Evolutionary conservation across 2,329 filamentous ascomycete species (phyloP), one percentile per base, ranked within the genome.

Genomic region (Apiospora rasikravindrae): DNA sequence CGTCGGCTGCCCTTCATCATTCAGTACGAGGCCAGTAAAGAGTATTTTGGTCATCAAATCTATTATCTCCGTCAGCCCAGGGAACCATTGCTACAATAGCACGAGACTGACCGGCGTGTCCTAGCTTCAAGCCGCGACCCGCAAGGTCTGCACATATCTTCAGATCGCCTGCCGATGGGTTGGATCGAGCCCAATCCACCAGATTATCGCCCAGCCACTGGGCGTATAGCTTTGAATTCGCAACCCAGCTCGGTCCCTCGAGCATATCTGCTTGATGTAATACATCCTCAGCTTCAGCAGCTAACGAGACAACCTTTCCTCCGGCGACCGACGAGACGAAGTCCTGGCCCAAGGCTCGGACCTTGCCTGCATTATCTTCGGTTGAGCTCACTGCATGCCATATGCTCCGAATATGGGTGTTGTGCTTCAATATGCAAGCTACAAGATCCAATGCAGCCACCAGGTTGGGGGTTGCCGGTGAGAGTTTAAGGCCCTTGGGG

Each of bases 151-250:
- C 84, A 61, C 83, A 84, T 10, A 87, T 77, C 68, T 82, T 86
- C 16, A 80, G 73, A 11, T 83, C 82, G 11, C 84, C 79, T 14
- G 80, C 75, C 75, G 80, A 81, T 76, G 71, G 74, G 44, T 74
- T 80, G 71, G 71, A 75, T 66, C 75, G 80, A 61, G 77, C 81
- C 84, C 82, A 91, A 37, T 75, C 78, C 42, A 79, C 84, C 69
- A 96, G 85, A 78, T 91, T 93, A 19, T 81, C 82, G 2, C 91
- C 92, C 51, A 98, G 81, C 95, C 95, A 98, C 42, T 82, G 82
- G 16, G 89, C 88, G 82, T 93, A 97, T 24, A 86, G 80, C 37
- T 84, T 84, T 4, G 92, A 92, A 74, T 91, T 87, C 0, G 89
- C 86, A 45, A 94, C 77, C 93, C 94, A 97, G 16, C 75, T 74